These are phyloP conservation scores for Lipomyces lipofer DNA, from an alignment of 805 yeast genomes.

Conservation along the genomic window DNA sequence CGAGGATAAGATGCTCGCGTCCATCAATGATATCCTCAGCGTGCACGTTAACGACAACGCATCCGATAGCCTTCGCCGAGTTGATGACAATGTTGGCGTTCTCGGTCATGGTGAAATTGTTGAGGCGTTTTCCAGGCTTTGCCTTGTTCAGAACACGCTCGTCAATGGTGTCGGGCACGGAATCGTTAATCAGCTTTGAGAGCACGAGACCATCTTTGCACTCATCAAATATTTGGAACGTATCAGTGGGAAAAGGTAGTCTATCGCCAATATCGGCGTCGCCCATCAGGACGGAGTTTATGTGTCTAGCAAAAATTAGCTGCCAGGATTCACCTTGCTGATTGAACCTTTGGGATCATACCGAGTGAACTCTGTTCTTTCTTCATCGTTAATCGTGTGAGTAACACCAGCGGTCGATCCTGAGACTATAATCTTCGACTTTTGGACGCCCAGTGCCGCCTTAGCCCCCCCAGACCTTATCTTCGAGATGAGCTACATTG, in stretches of 20 bases:
- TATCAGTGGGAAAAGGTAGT: constrained; percentile 88
- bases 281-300: constrained; percentile 86
- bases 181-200: constrained; percentile 91
- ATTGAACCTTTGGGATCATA: background rate
- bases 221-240: constrained; percentile 94
- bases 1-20: constrained; percentile 90
- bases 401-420: constrained; percentile 91
- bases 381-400: constrained; percentile 96
- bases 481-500: constrained; percentile 29
- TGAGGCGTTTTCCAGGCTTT: constrained; percentile 73
- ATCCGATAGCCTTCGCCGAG: constrained; percentile 98
- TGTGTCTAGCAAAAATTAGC: constrained; percentile 56
- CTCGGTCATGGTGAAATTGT: constrained; percentile 93
- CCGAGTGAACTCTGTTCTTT: constrained; percentile 83
- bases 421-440: constrained; percentile 77
- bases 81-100: constrained; percentile 97
- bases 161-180: constrained; percentile 97
- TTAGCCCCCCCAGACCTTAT: constrained; percentile 27
- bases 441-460: constrained; percentile 34
- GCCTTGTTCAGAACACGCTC: constrained; percentile 94
- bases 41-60: constrained; percentile 96
- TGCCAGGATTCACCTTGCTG: background rate
- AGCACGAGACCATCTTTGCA: constrained; percentile 87
- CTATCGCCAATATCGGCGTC: constrained; percentile 81
- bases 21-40: constrained; percentile 97